Evolutionary conservation across 495 filamentous ascomycete genomes (phyloP), one percentile per base, ranked within the genome.

Genomic region (Achaetomiella virescens): DNA sequence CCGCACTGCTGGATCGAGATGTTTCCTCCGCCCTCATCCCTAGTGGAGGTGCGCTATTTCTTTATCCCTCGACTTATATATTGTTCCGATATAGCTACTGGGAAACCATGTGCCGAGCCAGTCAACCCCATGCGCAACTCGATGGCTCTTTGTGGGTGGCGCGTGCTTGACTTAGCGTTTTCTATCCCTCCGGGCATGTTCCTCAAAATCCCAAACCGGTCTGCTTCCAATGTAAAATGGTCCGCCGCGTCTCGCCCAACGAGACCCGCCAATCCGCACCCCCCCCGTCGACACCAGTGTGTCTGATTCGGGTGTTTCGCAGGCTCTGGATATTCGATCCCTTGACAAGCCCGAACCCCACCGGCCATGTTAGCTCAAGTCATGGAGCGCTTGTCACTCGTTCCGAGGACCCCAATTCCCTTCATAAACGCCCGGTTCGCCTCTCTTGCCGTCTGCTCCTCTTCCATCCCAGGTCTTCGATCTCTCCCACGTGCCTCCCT

Each of bases 11-110:
- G 48, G 15, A 42, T 29, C 22, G 9, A 15, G 21, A 47, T 12
- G 52, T 12, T 4, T 7, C 27, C 27, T 22, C 33, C 54, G 29
- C 48, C 37, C 60, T 48, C 55, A 31, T 57, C 56, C 60, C 12
- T 21, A 5, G 54, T 15, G 46, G 58, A 20, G 51, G 46, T 70
- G 69, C 71, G 69, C 71, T 55, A 69, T 72, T 71, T 69, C 48
- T 59, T 63, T 58, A 37, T 56, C 37, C 58, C 63, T 70, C 60
- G 61, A 61, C 55, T 52, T 50, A 60, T 68, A 72, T 66, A 70
- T 69, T 68, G 48, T 60, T 35, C 61, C 47, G 64, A 66, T 70
- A 69, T 70, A 70, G 58, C 55, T 55, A 51, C 42, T 15, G 33
- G 61, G 24, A 45, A 44, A 40, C 45, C 48, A 67, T 52, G 68